These are phyloP conservation scores for Linum lewisii DNA, from an alignment of 345 rosid species.

Conservation along the genomic window DNA sequence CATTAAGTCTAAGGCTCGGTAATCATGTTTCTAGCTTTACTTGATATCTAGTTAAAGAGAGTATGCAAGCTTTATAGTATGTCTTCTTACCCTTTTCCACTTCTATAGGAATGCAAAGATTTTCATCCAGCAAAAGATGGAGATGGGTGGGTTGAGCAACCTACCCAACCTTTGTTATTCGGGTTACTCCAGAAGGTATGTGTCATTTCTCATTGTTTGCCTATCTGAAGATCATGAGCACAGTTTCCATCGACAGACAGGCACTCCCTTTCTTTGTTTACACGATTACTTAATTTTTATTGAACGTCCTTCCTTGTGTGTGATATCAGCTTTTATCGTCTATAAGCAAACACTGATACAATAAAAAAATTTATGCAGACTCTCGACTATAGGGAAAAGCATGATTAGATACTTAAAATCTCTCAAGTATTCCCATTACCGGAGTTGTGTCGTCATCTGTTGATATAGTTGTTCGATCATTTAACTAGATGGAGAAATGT, in stretches of 20 bases:
- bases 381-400: no score
- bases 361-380: no score
- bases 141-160: slow-evolving; percentile 99
- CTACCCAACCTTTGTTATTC: slow-evolving; percentile 63
- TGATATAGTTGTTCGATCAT: background rate
- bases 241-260: background rate
- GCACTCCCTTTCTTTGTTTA: background rate
- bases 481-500: background rate
- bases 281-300: background rate
- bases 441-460: background rate
- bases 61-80: slow-evolving; percentile 6
- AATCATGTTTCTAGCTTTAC: background rate
- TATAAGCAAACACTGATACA: no score
- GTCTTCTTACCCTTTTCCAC: slow-evolving; percentile 12
- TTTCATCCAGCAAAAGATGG: slow-evolving; percentile 96
- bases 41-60: no score
- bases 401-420: no score
- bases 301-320: background rate
- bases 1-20: background rate
- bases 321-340: background rate
- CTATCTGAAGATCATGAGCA: background rate
- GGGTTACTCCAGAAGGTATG: slow-evolving; percentile 84
- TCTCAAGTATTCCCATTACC: no score
- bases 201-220: background rate
- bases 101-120: slow-evolving; percentile 79